Evolutionary conservation across 1,284 basidiomycete species (phyloP).

Genomic region (Exsudoporus floridanus): DNA sequence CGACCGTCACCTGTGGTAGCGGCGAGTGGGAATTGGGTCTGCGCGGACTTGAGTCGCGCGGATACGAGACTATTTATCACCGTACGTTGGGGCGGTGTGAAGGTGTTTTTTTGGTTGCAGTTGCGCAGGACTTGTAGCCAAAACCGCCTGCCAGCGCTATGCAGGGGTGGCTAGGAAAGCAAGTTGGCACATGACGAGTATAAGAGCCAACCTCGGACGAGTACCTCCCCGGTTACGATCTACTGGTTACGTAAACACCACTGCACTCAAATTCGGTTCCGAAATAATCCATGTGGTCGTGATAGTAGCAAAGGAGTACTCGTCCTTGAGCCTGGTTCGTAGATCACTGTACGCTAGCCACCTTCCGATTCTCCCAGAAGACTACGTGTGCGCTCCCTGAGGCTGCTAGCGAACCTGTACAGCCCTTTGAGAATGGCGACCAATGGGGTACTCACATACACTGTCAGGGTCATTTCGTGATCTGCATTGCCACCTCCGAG

Average conservation of each 20-base stretch:
- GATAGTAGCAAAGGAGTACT: no score
- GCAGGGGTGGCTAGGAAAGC: background rate
- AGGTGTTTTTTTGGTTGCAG: background rate
- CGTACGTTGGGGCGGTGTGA: background rate
- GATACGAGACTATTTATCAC: background rate
- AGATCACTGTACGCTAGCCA: no score
- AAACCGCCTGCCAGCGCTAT: background rate
- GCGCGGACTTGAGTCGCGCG: background rate
- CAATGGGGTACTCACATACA: no score
- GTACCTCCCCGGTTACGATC: conserved; percentile 21
- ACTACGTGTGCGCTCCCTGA: no score
- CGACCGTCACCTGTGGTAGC: conserved; percentile 5
- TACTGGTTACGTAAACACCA: conserved; percentile 16
- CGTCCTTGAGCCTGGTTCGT: no score
- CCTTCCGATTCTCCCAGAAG: no score
- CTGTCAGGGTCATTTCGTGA: no score
- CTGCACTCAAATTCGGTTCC: no score
- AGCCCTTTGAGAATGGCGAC: no score
- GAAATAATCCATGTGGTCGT: no score
- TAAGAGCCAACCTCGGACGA: background rate
- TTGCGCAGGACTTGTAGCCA: background rate
- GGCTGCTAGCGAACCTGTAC: no score
- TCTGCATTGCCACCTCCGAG: no score
- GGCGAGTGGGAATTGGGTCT: background rate
- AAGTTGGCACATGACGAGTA: background rate